Conservation (phyloP, 139 green algal genomes). For the Tetradesmus obliquus region DNA sequence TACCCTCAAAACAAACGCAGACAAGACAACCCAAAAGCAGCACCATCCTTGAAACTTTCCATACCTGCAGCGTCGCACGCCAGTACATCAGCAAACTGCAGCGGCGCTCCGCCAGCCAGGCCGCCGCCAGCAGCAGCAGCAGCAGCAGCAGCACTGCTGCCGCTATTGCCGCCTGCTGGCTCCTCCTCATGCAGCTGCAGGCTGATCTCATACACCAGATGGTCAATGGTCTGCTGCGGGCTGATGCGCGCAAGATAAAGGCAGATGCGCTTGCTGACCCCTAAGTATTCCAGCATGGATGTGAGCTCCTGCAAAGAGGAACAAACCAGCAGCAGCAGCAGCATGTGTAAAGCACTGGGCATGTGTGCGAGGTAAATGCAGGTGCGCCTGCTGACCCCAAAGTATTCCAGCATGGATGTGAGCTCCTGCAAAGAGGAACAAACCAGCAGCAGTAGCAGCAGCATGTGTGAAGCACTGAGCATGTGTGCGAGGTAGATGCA, state of each 20-base stretch:
- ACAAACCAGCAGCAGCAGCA: not conserved
- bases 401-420: conserved; percentile 56
- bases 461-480: not conserved
- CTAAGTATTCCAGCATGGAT: conserved; percentile 67
- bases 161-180: not conserved
- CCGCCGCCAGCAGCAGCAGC: not conserved
- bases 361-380: conserved; percentile 82
- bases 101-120: not conserved
- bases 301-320: conserved; percentile 49
- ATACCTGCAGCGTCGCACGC: not conserved
- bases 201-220: conserved; percentile 83
- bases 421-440: conserved; percentile 45
- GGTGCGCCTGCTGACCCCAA: conserved; percentile 82
- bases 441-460: not conserved
- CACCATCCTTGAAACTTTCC: too few relatives aligned
- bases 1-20: too few relatives aligned
- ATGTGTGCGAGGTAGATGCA: conserved; percentile 86
- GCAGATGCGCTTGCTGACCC: conserved; percentile 82
- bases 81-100: conserved; percentile 31
- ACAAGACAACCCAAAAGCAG: too few relatives aligned
- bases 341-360: not conserved
- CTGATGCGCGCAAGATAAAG: conserved; percentile 87
- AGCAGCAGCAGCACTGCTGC: not conserved
- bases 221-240: conserved; percentile 88
- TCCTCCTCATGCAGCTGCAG: conserved; percentile 54